Conservation (phyloP, 2,329 filamentous ascomycete genomes). For the Chalaropsis thielavioides region DNA sequence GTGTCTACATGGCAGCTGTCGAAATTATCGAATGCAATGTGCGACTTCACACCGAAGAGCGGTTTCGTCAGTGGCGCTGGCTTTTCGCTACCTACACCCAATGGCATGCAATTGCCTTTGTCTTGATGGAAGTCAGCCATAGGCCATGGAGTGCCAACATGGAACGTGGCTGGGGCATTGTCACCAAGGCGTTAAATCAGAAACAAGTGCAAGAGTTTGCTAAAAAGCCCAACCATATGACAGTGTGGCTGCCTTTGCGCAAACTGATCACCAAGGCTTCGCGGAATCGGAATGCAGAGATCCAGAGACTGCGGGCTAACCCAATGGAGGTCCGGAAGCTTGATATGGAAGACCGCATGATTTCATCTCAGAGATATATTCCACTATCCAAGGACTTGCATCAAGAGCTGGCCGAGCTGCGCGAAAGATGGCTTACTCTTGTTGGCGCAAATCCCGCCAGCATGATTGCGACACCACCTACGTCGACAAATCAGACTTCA, state of each 20-base stretch:
- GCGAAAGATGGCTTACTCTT: constrained; percentile 38
- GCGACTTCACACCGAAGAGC: constrained; percentile 46
- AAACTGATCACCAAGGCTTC: constrained; percentile 40
- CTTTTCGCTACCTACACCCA: constrained; percentile 37
- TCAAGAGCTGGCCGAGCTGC: constrained; percentile 31
- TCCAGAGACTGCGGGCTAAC: constrained; percentile 34
- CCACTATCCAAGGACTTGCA: constrained; percentile 33
- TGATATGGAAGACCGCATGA: constrained; percentile 35
- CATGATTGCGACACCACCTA: neutral
- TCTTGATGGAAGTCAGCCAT: constrained; percentile 33
- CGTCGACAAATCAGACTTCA: neutral
- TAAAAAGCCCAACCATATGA: constrained; percentile 32
- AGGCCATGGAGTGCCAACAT: constrained; percentile 36
- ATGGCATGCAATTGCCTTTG: constrained; percentile 38
- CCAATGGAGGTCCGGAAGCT: constrained; percentile 35
- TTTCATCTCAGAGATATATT: constrained; percentile 33
- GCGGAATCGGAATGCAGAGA: constrained; percentile 37
- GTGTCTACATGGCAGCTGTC: constrained; percentile 55
- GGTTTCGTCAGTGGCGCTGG: constrained; percentile 35
- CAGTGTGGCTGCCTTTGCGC: constrained; percentile 39
- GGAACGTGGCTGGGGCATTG: constrained; percentile 36
- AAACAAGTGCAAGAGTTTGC: constrained; percentile 31
- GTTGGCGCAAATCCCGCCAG: constrained; percentile 24
- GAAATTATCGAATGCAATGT: constrained; percentile 59
- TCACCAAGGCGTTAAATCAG: constrained; percentile 28